These are phyloP conservation scores for Zoysia pacifica DNA, from an alignment of 176 grass and related monocot species.

Conservation along the genomic window DNA sequence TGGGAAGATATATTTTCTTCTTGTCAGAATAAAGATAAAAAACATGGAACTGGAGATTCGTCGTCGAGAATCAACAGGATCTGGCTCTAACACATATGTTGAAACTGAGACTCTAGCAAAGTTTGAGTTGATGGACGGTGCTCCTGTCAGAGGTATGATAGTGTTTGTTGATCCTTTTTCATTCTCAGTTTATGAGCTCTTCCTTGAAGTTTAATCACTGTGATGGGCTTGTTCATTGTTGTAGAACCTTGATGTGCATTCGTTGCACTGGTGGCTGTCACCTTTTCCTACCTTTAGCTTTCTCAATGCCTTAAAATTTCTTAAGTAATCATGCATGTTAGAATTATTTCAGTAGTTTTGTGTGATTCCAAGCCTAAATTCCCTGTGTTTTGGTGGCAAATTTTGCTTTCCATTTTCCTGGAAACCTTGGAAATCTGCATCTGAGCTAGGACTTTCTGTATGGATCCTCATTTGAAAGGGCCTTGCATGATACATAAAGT, in stretches of 20 bases:
- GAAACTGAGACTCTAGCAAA: not conserved
- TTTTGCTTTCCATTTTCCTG: not conserved
- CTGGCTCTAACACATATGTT: not conserved
- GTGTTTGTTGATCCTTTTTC: not conserved
- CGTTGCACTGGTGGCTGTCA: not conserved
- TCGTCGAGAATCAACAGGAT: not conserved
- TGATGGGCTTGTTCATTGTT: not conserved
- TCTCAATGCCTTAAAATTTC: not conserved
- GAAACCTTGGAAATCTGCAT: slow-evolving; percentile 2
- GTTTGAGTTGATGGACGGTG: not conserved
- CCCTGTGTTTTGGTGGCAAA: not conserved
- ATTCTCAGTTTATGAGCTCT: not conserved
- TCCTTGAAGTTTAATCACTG: not conserved
- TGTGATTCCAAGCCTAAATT: not conserved
- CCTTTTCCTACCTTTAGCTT: slow-evolving; percentile 1
- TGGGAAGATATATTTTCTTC: not conserved
- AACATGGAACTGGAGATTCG: not conserved
- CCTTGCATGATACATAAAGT: slow-evolving; percentile 13
- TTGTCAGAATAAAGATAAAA: not conserved
- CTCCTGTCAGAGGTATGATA: slow-evolving; percentile 46
- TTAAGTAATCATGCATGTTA: slow-evolving; percentile 4
- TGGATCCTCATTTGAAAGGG: slow-evolving; percentile 12
- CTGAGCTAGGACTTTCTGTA: not conserved
- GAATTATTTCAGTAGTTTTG: not conserved
- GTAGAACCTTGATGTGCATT: not conserved